Conservation (phyloP, 2,329 filamentous ascomycete genomes). For the Chaetoscypha palmicola region DNA sequence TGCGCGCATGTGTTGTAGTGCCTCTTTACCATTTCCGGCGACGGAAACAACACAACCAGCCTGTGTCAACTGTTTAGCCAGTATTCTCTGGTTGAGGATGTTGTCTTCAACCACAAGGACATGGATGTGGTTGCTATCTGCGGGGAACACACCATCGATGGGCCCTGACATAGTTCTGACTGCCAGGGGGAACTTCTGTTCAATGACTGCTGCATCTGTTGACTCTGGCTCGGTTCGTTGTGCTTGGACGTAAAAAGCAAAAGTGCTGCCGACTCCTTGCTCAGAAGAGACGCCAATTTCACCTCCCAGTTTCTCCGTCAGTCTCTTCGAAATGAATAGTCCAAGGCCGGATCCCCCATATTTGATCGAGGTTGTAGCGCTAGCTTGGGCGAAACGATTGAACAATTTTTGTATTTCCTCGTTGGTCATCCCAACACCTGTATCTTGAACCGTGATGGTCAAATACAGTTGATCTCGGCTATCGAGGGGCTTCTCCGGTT, state of each 20-base stretch:
- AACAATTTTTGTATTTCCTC: constrained; percentile 69
- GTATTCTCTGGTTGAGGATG: constrained; percentile 51
- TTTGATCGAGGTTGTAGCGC: constrained; percentile 64
- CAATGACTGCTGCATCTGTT: not conserved
- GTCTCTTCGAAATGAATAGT: constrained; percentile 68
- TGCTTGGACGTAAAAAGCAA: constrained; percentile 67
- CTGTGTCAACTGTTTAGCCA: constrained; percentile 42
- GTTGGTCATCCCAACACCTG: constrained; percentile 63
- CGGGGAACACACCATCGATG: constrained; percentile 4
- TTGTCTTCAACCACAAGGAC: constrained; percentile 56
- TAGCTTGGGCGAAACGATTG: constrained; percentile 70
- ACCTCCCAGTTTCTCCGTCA: constrained; percentile 76
- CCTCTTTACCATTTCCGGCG: constrained; percentile 51
- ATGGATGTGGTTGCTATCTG: constrained; percentile 17
- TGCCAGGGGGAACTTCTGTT: constrained; percentile 4
- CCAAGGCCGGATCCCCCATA: constrained; percentile 76
- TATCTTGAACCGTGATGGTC: constrained; percentile 67
- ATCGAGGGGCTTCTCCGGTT: constrained; percentile 27
- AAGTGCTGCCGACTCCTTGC: constrained; percentile 63
- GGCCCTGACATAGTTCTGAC: constrained; percentile 1
- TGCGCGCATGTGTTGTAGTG: constrained; percentile 35
- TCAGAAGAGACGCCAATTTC: constrained; percentile 69
- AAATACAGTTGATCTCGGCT: constrained; percentile 50
- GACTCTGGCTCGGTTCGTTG: constrained; percentile 12
- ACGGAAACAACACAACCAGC: constrained; percentile 38